A percentile compares a stretch with the other conserved stretches of the same genome.
phyloP scores from a whole-genome alignment of 2,329 filamentous ascomycete species.

The Colletotrichum spaethianum region DNA sequence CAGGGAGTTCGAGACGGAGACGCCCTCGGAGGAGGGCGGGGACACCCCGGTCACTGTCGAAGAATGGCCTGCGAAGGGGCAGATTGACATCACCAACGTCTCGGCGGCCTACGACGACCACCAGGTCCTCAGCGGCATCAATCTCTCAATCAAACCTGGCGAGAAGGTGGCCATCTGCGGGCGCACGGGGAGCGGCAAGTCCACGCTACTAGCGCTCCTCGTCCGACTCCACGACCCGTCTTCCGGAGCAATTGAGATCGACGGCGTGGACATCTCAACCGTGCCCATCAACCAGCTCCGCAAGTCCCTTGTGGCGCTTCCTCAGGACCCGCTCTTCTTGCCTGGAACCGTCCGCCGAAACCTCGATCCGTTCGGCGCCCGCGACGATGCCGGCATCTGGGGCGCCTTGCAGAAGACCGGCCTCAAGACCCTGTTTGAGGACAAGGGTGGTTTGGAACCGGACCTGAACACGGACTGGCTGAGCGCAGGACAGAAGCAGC shows the following conservation, averaged over 20 bases:
- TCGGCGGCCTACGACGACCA: constrained; percentile 25
- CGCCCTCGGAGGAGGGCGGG: constrained; percentile 42
- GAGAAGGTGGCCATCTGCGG: constrained; percentile 61
- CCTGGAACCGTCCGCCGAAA: constrained; percentile 64
- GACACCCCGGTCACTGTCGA: background rate
- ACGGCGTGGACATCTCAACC: constrained; percentile 55
- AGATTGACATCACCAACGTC: background rate
- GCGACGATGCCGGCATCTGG: constrained; percentile 59
- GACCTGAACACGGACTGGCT: constrained; percentile 51
- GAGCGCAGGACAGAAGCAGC: constrained; percentile 52
- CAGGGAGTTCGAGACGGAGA: constrained; percentile 47
- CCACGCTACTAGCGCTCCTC: constrained; percentile 57
- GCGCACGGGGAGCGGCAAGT: constrained; percentile 55
- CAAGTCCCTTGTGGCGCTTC: constrained; percentile 56
- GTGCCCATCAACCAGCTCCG: constrained; percentile 46
- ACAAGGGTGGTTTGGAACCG: constrained; percentile 54
- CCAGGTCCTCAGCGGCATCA: constrained; percentile 48
- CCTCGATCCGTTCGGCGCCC: constrained; percentile 57
- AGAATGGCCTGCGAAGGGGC: background rate
- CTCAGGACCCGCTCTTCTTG: constrained; percentile 67
- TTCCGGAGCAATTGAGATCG: constrained; percentile 58
- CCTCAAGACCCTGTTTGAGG: constrained; percentile 57
- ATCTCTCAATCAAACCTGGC: constrained; percentile 49
- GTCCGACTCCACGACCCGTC: constrained; percentile 63
- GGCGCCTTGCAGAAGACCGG: constrained; percentile 62